Percentiles rank a stretch among this genome's conserved stretches.
Conservation (phyloP, 2,329 filamentous ascomycete species). For the Talaromyces verruculosus region DNA sequence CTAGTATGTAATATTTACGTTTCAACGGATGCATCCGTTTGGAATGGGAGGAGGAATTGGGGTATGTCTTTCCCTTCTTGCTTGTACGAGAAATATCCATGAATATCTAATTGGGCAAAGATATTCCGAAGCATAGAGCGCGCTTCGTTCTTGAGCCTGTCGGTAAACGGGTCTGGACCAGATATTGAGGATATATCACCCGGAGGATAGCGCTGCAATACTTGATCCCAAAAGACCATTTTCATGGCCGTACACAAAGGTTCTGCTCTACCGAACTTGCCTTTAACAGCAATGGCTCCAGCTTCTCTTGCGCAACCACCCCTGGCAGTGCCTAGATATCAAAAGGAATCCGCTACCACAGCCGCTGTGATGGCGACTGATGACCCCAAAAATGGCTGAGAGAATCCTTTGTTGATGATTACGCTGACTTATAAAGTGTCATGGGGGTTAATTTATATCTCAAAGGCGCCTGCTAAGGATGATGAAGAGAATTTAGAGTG, state of each 20-base stretch:
- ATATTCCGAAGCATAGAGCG: conserved; percentile 5
- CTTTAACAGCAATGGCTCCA: neutral
- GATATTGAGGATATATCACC: conserved; percentile 5
- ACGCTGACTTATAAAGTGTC: neutral
- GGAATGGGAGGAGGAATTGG: conserved; percentile 13
- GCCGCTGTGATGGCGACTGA: conserved; percentile 10
- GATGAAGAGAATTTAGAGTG: neutral
- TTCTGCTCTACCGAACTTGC: neutral
- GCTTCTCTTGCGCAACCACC: conserved; percentile 6
- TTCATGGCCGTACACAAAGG: neutral
- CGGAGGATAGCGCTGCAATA: neutral
- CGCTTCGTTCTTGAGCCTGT: conserved; percentile 3
- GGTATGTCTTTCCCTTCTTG: neutral
- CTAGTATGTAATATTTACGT: conserved; percentile 11
- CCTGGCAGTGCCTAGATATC: neutral
- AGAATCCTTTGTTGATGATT: neutral
- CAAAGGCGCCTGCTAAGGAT: neutral
- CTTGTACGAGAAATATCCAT: neutral
- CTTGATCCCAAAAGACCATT: conserved; percentile 3
- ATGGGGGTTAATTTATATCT: neutral
- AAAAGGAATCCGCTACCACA: neutral
- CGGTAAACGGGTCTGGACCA: neutral
- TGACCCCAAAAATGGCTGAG: neutral
- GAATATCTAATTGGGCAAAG: neutral
- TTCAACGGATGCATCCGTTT: neutral